Evolutionary conservation across 2,329 filamentous ascomycete genomes (phyloP).

Genomic region (Thelonectria blattea): DNA sequence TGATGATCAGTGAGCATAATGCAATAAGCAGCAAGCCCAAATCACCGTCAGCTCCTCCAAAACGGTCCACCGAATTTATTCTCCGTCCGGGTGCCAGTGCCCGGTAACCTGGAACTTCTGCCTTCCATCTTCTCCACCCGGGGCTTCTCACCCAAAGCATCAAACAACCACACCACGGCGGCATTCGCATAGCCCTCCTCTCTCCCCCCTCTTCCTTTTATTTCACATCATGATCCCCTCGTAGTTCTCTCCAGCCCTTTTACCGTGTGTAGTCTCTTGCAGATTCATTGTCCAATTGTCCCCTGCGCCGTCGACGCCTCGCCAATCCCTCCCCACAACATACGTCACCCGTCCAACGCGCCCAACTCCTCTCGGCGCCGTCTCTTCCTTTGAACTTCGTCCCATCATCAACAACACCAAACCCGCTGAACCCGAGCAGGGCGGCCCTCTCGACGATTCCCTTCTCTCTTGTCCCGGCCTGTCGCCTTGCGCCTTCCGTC

Average conservation of each 20-base stretch:
- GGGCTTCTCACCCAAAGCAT: conserved; percentile 1
- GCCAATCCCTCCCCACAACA: conserved; percentile 29
- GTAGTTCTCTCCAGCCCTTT: conserved; percentile 9
- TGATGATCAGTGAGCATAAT: too few relatives aligned
- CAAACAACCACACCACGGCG: conserved; percentile 8
- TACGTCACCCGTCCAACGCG: conserved; percentile 37
- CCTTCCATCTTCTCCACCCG: conserved; percentile 2
- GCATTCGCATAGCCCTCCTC: background rate
- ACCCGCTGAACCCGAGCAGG: conserved; percentile 9
- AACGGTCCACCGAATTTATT: background rate
- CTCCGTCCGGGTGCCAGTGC: background rate
- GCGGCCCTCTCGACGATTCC: conserved; percentile 19
- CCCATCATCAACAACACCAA: conserved; percentile 7
- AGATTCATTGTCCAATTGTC: conserved; percentile 5
- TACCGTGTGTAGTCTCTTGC: background rate
- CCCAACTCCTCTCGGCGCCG: conserved; percentile 17
- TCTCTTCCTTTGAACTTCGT: conserved; percentile 18
- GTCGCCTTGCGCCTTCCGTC: background rate
- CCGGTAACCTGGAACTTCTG: background rate
- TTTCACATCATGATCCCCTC: conserved; percentile 13
- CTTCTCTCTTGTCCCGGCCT: conserved; percentile 9
- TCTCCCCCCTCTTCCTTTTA: background rate
- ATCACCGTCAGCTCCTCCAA: too few relatives aligned
- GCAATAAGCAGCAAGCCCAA: too few relatives aligned
- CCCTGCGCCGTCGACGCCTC: conserved; percentile 33